A percentile compares a stretch with the other conserved stretches of the same genome.
These are phyloP conservation scores for Massariosphaeria phaeospora DNA, from an alignment of 495 filamentous ascomycete genomes.

Conservation along the genomic window DNA sequence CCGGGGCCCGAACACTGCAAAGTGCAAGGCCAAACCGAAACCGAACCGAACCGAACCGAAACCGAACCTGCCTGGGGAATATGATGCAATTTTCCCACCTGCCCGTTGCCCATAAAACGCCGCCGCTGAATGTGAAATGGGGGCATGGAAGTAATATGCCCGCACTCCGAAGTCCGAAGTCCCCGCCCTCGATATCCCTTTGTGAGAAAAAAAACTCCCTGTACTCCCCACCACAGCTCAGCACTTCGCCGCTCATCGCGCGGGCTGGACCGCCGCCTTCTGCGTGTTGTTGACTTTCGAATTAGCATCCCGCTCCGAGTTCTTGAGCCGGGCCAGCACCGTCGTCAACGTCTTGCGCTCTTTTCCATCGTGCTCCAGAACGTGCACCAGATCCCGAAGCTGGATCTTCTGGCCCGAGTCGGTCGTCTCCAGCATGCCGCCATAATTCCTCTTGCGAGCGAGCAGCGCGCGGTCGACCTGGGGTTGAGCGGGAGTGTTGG, in stretches of 20 bases:
- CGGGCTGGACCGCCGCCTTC: background rate
- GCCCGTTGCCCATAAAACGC: too few species aligned
- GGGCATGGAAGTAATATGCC: background rate
- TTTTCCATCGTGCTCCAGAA: slow-evolving; percentile 57
- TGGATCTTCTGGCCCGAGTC: slow-evolving; percentile 62
- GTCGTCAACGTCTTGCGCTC: slow-evolving; percentile 44
- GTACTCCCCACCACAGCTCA: background rate
- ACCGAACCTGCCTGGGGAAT: background rate
- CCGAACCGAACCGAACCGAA: too few species aligned
- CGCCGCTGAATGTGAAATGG: slow-evolving; percentile 2
- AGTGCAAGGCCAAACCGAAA: too few species aligned
- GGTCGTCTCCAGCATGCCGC: slow-evolving; percentile 58
- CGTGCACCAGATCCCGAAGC: slow-evolving; percentile 61
- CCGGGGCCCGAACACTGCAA: too few species aligned
- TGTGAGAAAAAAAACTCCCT: background rate
- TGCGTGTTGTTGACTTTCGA: background rate
- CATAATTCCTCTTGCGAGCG: slow-evolving; percentile 42
- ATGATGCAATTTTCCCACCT: slow-evolving; percentile 2
- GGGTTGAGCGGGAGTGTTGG: slow-evolving; percentile 3
- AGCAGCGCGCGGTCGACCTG: slow-evolving; percentile 32
- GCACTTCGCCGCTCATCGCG: background rate
- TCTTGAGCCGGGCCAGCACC: slow-evolving; percentile 5
- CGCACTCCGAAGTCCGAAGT: background rate
- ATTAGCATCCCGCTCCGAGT: background rate
- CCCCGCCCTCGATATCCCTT: background rate